Percentiles rank a stretch among this genome's conserved stretches.
phyloP scores from a whole-genome alignment of 2,329 filamentous ascomycete species.

The Epichloe festucae region DNA sequence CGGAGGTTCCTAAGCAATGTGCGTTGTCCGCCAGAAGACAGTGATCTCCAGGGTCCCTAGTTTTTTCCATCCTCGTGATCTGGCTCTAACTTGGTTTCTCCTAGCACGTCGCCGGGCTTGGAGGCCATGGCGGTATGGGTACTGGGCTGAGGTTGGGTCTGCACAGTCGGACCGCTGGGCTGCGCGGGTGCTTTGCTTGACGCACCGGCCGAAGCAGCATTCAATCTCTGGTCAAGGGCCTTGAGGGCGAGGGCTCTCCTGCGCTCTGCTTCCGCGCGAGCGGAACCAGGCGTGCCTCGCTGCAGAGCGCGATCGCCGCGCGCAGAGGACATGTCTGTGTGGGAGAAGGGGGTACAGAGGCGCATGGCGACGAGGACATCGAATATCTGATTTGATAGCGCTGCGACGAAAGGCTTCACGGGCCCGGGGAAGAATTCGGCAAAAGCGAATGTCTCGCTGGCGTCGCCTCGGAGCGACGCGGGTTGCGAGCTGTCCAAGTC shows the following conservation, averaged over 20 bases:
- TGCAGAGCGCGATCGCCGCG: constrained; percentile 47
- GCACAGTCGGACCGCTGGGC: constrained; percentile 40
- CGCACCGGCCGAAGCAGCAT: constrained; percentile 57
- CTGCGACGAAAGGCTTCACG: constrained; percentile 63
- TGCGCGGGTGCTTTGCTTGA: constrained; percentile 15
- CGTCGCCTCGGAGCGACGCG: constrained; percentile 65
- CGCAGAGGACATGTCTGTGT: constrained; percentile 63
- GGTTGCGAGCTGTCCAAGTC: constrained; percentile 52
- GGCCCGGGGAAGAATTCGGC: constrained; percentile 88
- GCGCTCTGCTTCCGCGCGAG: constrained; percentile 83
- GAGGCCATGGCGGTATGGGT: constrained; percentile 46
- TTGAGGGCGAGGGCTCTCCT: constrained; percentile 80
- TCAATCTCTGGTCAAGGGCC: constrained; percentile 80
- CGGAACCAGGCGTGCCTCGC: constrained; percentile 48
- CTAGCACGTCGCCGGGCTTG: constrained; percentile 42
- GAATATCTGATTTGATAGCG: constrained; percentile 64
- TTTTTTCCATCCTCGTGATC: constrained; percentile 35
- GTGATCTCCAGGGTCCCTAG: constrained; percentile 7
- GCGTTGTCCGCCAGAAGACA: too few species aligned
- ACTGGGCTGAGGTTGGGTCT: constrained; percentile 41
- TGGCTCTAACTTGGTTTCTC: constrained; percentile 58
- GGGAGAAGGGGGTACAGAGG: constrained; percentile 70
- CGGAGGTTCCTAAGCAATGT: too few species aligned
- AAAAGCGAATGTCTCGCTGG: constrained; percentile 92
- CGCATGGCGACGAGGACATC: constrained; percentile 59